Base-by-base conservation (phyloP, 495 filamentous ascomycete genomes). In the Podospora comata region DNA sequence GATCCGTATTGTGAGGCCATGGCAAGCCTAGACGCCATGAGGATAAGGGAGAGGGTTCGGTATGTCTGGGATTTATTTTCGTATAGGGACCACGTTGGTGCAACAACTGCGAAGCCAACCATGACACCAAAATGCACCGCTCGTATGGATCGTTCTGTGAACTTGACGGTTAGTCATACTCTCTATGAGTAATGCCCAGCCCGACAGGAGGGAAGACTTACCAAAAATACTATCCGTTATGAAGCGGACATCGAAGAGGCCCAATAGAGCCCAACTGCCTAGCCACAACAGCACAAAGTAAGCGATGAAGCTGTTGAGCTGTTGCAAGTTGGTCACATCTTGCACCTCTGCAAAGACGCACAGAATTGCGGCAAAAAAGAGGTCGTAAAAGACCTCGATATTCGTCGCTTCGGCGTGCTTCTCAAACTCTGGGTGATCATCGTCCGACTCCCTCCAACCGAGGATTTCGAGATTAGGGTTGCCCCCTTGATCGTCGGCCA, bases 241-340 rank as follows among this genome's bases (percentile, higher is more conserved):
- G 75, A 91, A 91, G 1, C 90, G 84, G 39, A 91, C 83, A 73
- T 92, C 90, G 71, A 85, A 88, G 11, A 91, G 78, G n/a, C 84
- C 85, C 28, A 89, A 85, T 72, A 88, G 85, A 32, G 88, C 80
- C 89, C 90, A 92, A 55, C 86, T 90, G 70, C 23, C 23, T 1
- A 90, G 87, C 89, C 90, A 92, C 0, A 92, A 82, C 30, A 91
- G 81, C 48, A 82, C 81, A 65, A 90, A 87, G 72, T 90, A 90
- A 55, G 86, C 87, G 60, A 89, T 80, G 68, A 89, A 90, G 30
- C 74, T 78, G 2, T 53, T 70, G 19, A 82, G 65, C 26, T 71
- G 66, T 1, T 67, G 54, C 7, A 60, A 27, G 56, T 79, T 78
- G 65, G 79, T 83, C 67, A 89, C 85, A 19, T 86, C 80, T 70